Evolutionary conservation across 768 basidiomycete species (phyloP).

Genomic region (Hericium rajendrae): DNA sequence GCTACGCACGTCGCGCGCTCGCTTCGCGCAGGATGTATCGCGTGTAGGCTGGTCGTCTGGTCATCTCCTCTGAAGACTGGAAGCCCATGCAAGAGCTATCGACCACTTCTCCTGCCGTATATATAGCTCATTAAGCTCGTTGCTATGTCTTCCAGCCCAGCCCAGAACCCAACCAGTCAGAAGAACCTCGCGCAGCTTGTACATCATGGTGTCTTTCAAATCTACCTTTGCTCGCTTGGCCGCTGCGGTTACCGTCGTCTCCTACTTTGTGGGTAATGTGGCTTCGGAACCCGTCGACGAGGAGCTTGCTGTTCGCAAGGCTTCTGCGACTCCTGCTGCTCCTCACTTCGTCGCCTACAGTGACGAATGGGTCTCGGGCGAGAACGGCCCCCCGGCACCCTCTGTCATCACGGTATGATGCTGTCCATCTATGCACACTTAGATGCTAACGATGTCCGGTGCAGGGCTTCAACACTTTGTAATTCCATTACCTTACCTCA

Average conservation of each 20-base stretch:
- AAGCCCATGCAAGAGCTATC: too few species aligned
- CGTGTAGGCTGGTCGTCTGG: too few species aligned
- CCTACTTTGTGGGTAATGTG: not conserved
- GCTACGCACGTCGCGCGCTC: too few species aligned
- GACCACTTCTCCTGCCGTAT: too few species aligned
- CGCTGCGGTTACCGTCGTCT: not conserved
- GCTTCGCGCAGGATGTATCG: too few species aligned
- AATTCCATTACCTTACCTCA: not conserved
- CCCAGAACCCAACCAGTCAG: too few species aligned
- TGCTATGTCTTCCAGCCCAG: too few species aligned
- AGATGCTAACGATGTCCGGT: not conserved
- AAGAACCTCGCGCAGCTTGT: too few species aligned
- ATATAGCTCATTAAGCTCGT: too few species aligned
- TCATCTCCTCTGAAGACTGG: too few species aligned
- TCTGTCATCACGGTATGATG: conserved; percentile 23
- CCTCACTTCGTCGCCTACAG: conserved; percentile 33
- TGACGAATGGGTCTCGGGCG: conserved; percentile 28
- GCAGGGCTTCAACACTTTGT: conserved; percentile 30
- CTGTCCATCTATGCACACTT: not conserved
- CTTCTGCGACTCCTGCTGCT: conserved; percentile 15
- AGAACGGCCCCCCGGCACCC: conserved; percentile 28
- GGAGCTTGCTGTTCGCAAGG: not conserved
- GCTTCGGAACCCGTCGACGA: not conserved
- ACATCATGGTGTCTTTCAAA: conserved; percentile 2
- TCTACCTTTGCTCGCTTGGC: not conserved